Conservation (phyloP, 208 protist genomes). For the Crithidia acanthocephali region DNA sequence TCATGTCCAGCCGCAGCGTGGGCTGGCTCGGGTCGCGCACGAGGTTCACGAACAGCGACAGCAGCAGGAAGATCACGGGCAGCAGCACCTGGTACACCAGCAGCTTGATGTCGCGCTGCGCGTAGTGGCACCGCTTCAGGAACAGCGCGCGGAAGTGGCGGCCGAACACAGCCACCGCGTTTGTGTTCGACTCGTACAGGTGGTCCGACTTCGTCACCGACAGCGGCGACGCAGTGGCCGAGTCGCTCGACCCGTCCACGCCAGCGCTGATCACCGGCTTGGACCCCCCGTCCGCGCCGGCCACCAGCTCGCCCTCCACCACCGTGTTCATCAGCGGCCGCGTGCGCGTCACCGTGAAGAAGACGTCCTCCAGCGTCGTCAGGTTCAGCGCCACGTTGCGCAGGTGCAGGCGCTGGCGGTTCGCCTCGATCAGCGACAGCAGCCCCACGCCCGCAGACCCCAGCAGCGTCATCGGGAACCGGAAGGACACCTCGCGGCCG, state of each 20-base stretch:
- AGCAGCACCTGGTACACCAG: constrained; percentile 80
- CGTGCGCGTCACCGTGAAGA: constrained; percentile 50
- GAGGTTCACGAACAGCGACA: constrained; percentile 77
- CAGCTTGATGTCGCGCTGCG: constrained; percentile 71
- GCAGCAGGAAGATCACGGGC: constrained; percentile 68
- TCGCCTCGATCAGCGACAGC: constrained; percentile 47
- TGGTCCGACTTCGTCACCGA: not conserved
- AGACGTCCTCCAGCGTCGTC: constrained; percentile 87
- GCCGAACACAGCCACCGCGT: constrained; percentile 38
- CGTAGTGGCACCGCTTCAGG: constrained; percentile 80
- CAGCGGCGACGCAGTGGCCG: not conserved
- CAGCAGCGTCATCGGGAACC: constrained; percentile 67
- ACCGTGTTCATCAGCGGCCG: constrained; percentile 18
- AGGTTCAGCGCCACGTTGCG: constrained; percentile 66
- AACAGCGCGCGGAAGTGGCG: constrained; percentile 75
- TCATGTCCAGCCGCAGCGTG: constrained; percentile 61
- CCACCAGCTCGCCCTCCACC: constrained; percentile 18
- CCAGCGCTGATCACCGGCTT: no score
- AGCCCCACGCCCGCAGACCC: constrained; percentile 45
- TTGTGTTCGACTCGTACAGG: constrained; percentile 31
- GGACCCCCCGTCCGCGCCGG: constrained; percentile 6
- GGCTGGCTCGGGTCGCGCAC: constrained; percentile 60
- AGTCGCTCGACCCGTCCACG: constrained; percentile 8
- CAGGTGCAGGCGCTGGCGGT: constrained; percentile 48
- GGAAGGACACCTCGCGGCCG: constrained; percentile 73